phyloP scores from a whole-genome alignment of 1,139 yeast species.

The Candida sp. region DNA sequence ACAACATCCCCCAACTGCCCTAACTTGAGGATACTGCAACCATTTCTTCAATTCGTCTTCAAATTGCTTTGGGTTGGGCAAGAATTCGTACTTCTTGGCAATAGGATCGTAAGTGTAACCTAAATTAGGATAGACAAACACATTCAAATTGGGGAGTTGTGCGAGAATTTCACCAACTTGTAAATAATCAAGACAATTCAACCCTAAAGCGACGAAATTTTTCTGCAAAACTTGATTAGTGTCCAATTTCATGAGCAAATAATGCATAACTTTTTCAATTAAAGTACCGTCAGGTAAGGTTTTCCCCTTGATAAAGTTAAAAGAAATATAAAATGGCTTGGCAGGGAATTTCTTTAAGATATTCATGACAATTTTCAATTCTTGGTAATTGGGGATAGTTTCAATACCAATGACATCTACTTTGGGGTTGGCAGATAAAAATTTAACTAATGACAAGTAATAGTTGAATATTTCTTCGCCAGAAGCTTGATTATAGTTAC shows the following conservation, averaged over 20 bases:
- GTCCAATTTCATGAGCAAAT: conserved; percentile 4
- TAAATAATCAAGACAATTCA: conserved; percentile 35
- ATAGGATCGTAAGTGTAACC: conserved; percentile 24
- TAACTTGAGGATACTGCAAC: conserved; percentile 26
- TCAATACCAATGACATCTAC: conserved; percentile 62
- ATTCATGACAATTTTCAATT: conserved; percentile 35
- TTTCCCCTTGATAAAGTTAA: conserved; percentile 20
- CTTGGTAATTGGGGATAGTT: conserved; percentile 58
- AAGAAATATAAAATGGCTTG: conserved; percentile 25
- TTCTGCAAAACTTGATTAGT: conserved; percentile 7
- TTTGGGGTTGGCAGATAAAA: conserved; percentile 25
- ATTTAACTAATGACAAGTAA: conserved; percentile 47
- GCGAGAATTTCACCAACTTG: conserved; percentile 16
- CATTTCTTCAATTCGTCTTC: conserved; percentile 25
- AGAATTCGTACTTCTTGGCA: conserved; percentile 8
- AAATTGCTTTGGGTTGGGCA: conserved; percentile 7
- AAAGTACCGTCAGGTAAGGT: conserved; percentile 33
- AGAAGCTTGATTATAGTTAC: conserved; percentile 43
- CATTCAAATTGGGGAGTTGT: conserved; percentile 12
- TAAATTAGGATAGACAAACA: conserved; percentile 38
- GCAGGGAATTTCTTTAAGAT: conserved; percentile 14
- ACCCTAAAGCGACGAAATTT: conserved; percentile 31
- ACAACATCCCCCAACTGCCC: conserved; percentile 58
- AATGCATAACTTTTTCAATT: conserved; percentile 17
- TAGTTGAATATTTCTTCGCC: conserved; percentile 33